Evolutionary conservation across 2,329 filamentous ascomycete species (phyloP), one percentile per base, ranked within the genome.

Genomic region (Beauveria australis): DNA sequence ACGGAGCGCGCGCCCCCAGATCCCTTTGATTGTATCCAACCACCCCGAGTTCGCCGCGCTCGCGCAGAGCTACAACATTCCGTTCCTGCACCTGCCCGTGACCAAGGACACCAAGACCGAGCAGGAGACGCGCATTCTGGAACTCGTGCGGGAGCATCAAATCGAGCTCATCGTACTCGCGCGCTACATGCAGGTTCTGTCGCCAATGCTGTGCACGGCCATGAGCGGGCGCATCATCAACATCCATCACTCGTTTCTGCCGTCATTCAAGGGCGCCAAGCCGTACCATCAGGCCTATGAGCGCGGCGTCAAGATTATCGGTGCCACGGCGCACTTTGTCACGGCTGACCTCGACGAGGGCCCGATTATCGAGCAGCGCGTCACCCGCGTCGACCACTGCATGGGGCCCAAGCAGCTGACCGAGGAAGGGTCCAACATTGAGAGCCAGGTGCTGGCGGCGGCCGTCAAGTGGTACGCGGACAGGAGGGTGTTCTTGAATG

Each of bases 171-270:
- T 94, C 58, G 89, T 94, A 1, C 78, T 94, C 52, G 90, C 90
- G 7, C 85, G 90, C 62, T 94, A 94, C 77, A 94, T 94, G 90
- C 90, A 94, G 76, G 89, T 94, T 37, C 80, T 94, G 12, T 89
- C 86, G 24, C 89, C 89, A 0, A 82, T 76, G 9, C 78, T 94
- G 46, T 94, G 90, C 77, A 76, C 81, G 61, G 89, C 84, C 67
- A 92, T 94, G 89, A 88, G 85, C 55, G 90, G 90, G 62, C 86
- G 85, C 72, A 94, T 94, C 76, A 93, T 94, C 87, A 94, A 94
- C 77, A 93, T 94, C 74, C 90, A 94, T 77, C 90, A 94, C 77
- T 88, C 84, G 66, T 94, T 94, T 83, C 73, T 94, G 80, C 90
- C 90, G 0, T 87, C 83, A 10, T 94, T 94, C 83, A 94, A 94